Conservation (phyloP, 2,329 filamentous ascomycete species). For the Lithohypha guttulata region DNA sequence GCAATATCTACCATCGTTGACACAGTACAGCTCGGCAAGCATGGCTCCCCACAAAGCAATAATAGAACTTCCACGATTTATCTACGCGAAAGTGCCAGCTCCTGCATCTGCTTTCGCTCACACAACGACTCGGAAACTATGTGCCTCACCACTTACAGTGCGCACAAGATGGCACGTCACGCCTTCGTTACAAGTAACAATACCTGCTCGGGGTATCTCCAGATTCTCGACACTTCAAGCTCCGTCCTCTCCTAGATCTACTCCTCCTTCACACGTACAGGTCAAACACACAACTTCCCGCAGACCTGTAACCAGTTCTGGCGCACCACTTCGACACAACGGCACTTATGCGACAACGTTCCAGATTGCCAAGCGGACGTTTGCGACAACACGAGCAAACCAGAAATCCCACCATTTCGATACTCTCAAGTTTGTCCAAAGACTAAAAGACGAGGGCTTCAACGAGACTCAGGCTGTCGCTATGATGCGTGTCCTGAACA, state of each 20-base stretch:
- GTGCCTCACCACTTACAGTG: conserved; percentile 6
- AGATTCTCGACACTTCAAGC: conserved; percentile 1
- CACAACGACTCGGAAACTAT: conserved; percentile 12
- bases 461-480: conserved; percentile 90
- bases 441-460: conserved; percentile 81
- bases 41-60: conserved; percentile 35
- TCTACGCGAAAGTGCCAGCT: conserved; percentile 34
- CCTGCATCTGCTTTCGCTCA: conserved; percentile 15
- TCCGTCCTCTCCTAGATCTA: conserved; percentile 1
- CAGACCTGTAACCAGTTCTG: conserved; percentile 8
- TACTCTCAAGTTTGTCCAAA: conserved; percentile 91
- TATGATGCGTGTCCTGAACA: conserved; percentile 96
- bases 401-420: conserved; percentile 88
- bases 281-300: too few species aligned
- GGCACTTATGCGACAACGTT: conserved; percentile 38
- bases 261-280: too few species aligned
- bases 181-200: conserved; percentile 8
- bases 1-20: too few species aligned
- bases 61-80: conserved; percentile 33
- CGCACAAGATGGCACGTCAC: conserved; percentile 6
- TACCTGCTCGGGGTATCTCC: conserved; percentile 4
- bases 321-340: conserved; percentile 33
- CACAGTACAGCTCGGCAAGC: background rate
- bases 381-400: conserved; percentile 55
- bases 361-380: conserved; percentile 31